Conservation (phyloP, 768 basidiomycete genomes). For the Termitomyces sp. region DNA sequence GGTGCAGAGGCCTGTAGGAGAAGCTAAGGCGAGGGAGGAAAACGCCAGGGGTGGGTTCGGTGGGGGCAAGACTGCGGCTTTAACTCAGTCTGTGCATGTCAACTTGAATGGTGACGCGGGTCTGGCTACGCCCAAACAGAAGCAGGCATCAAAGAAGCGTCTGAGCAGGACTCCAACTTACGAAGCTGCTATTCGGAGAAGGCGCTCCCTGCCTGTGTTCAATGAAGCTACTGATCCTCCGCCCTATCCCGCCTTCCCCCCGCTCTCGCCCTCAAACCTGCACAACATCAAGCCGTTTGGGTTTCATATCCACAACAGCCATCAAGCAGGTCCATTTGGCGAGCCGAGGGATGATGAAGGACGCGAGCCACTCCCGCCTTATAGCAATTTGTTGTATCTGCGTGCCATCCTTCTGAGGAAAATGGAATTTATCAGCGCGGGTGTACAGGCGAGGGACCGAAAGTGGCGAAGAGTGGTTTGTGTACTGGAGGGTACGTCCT, state of each 20-base stretch:
- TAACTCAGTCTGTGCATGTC: not conserved
- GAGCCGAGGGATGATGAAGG: constrained; percentile 79
- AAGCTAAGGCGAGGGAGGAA: not conserved
- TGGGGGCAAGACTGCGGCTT: not conserved
- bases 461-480: constrained; percentile 89
- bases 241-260: constrained; percentile 49
- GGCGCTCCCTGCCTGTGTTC: constrained; percentile 69
- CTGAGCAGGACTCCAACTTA: constrained; percentile 28
- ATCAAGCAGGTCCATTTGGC: constrained; percentile 16
- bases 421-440: constrained; percentile 86
- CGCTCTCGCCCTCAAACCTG: constrained; percentile 5
- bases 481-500: constrained; percentile 88
- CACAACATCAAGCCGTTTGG: constrained; percentile 8
- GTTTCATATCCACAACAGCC: not conserved
- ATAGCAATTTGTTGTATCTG: constrained; percentile 80
- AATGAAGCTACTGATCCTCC: constrained; percentile 56
- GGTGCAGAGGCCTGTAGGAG: not conserved
- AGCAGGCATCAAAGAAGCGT: constrained; percentile 18
- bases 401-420: constrained; percentile 82
- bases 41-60: not conserved
- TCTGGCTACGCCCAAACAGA: not conserved
- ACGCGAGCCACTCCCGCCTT: constrained; percentile 69
- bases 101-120: not conserved
- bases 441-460: constrained; percentile 82
- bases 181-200: constrained; percentile 36